phyloP scores from a whole-genome alignment of 805 yeast genomes.

The Yamadazyma kitorensis region DNA sequence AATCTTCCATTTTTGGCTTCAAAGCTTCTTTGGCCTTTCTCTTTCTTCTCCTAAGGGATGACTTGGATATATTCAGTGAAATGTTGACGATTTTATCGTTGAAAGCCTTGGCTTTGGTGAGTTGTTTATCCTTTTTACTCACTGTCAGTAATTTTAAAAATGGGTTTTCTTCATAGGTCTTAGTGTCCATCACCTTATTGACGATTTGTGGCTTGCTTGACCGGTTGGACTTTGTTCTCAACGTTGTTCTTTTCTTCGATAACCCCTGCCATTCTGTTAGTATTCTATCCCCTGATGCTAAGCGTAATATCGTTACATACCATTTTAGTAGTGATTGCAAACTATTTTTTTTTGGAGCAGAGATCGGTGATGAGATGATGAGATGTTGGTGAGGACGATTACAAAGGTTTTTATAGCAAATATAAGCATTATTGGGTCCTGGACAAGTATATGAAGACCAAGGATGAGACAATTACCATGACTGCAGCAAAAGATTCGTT shows the following conservation, averaged over 20 bases:
- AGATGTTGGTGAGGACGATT: too few relatives aligned
- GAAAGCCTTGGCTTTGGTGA: constrained; percentile 36
- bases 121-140: constrained; percentile 52
- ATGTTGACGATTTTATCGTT: constrained; percentile 30
- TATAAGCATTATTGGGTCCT: too few relatives aligned
- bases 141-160: constrained; percentile 52
- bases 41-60: constrained; percentile 62
- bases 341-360: too few relatives aligned
- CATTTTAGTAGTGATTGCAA: too few relatives aligned
- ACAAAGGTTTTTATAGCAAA: too few relatives aligned
- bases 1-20: constrained; percentile 65
- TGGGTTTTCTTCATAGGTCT: constrained; percentile 38
- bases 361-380: too few relatives aligned
- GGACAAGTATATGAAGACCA: too few relatives aligned
- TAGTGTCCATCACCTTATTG: constrained; percentile 14
- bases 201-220: constrained; percentile 10
- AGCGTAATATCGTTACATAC: too few relatives aligned
- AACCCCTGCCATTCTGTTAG: constrained; percentile 12
- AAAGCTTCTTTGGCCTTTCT: constrained; percentile 58
- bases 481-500: too few relatives aligned
- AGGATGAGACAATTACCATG: too few relatives aligned
- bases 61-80: constrained; percentile 57
- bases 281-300: too few relatives aligned
- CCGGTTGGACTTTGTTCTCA: constrained; percentile 31
- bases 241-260: constrained; percentile 33